Conservation (phyloP, 2,329 filamentous ascomycete genomes). For the Gremmenia infestans region DNA sequence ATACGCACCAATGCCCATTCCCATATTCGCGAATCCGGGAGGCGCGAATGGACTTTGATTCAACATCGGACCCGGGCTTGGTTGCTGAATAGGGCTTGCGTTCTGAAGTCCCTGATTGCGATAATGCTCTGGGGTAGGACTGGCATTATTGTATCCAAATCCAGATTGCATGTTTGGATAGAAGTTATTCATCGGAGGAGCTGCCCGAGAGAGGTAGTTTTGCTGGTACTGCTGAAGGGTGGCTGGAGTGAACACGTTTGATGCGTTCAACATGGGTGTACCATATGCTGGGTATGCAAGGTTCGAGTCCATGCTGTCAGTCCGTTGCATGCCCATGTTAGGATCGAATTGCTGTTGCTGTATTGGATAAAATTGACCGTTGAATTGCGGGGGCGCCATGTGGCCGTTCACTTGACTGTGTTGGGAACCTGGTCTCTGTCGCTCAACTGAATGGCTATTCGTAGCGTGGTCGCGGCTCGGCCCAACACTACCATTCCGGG, state of each 20-base stretch:
- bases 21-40: slow-evolving; percentile 43
- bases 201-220: slow-evolving; percentile 48
- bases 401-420: slow-evolving; percentile 45
- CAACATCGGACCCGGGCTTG: slow-evolving; percentile 34
- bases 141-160: slow-evolving; percentile 47
- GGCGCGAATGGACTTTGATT: slow-evolving; percentile 41
- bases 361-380: slow-evolving; percentile 50
- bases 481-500: slow-evolving; percentile 43
- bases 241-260: slow-evolving; percentile 42
- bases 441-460: slow-evolving; percentile 40
- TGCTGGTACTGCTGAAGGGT: slow-evolving; percentile 56
- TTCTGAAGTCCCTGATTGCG: slow-evolving; percentile 47
- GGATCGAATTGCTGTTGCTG: slow-evolving; percentile 45
- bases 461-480: slow-evolving; percentile 28
- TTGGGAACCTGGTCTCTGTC: slow-evolving; percentile 51
- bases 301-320: slow-evolving; percentile 47
- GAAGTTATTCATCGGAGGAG: slow-evolving; percentile 51
- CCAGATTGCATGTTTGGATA: slow-evolving; percentile 52
- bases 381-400: slow-evolving; percentile 37
- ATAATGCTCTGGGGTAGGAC: slow-evolving; percentile 51
- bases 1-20: slow-evolving; percentile 43
- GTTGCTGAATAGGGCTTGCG: slow-evolving; percentile 43
- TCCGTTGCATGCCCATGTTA: slow-evolving; percentile 47
- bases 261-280: slow-evolving; percentile 46
- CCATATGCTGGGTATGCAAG: slow-evolving; percentile 48